A percentile compares a stretch with the other conserved stretches of the same genome.
phyloP scores from a whole-genome alignment of 805 yeast species.

The Kodamaea restingae region DNA sequence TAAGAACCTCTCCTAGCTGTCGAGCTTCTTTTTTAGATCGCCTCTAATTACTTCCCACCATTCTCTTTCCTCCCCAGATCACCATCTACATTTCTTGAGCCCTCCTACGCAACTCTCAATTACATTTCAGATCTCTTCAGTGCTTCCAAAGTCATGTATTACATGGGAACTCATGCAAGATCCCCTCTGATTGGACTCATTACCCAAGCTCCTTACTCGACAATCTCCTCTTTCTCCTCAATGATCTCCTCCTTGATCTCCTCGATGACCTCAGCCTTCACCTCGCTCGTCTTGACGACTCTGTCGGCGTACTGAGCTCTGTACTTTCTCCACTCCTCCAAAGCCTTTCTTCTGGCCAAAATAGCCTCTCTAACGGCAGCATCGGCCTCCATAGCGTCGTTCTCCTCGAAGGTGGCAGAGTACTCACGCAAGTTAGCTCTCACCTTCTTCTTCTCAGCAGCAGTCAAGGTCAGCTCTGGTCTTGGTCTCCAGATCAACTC shows the following conservation, averaged over 20 bases:
- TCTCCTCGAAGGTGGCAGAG: constrained; percentile 89
- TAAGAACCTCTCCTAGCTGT: too few relatives aligned
- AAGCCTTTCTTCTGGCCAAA: constrained; percentile 71
- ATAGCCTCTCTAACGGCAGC: constrained; percentile 88
- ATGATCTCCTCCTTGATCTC: constrained; percentile 74
- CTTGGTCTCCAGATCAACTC: constrained; percentile 97
- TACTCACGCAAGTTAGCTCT: constrained; percentile 85
- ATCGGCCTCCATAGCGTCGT: constrained; percentile 93
- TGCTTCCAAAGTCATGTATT: too few relatives aligned
- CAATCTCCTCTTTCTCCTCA: constrained; percentile 68
- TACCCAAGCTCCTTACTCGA: too few relatives aligned
- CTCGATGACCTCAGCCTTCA: constrained; percentile 55
- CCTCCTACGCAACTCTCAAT: too few relatives aligned
- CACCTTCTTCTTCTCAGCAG: constrained; percentile 82
- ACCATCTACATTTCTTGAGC: too few relatives aligned
- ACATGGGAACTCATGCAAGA: too few relatives aligned
- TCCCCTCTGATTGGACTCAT: too few relatives aligned
- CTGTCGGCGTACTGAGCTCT: constrained; percentile 44
- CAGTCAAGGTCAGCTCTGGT: constrained; percentile 72
- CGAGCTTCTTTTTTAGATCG: too few relatives aligned
- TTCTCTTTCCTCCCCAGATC: too few relatives aligned
- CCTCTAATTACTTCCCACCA: too few relatives aligned
- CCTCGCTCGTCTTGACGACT: constrained; percentile 44
- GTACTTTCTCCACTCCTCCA: constrained; percentile 84
- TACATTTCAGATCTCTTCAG: too few relatives aligned